These are phyloP conservation scores for Chalciporus chontae DNA, from an alignment of 768 basidiomycete species.

Conservation along the genomic window DNA sequence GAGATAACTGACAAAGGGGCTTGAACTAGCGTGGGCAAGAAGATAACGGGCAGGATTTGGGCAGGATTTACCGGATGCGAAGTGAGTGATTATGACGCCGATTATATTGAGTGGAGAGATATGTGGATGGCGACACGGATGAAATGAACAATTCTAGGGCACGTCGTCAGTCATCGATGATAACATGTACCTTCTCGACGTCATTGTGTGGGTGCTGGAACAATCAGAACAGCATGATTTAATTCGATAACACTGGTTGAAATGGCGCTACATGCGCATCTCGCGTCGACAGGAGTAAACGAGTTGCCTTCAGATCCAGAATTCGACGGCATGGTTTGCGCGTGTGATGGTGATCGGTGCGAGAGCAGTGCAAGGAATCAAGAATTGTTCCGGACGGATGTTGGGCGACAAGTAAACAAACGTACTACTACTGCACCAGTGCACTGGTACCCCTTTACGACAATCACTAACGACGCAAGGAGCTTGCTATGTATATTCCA, in stretches of 20 bases:
- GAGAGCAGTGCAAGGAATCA: background rate
- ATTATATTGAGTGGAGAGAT: slow-evolving; percentile 13
- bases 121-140: slow-evolving; percentile 3
- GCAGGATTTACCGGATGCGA: background rate
- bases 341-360: slow-evolving; percentile 14
- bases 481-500: slow-evolving; percentile 14
- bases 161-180: slow-evolving; percentile 2
- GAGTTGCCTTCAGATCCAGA: slow-evolving; percentile 2
- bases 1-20: slow-evolving; percentile 11
- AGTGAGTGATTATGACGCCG: background rate
- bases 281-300: background rate
- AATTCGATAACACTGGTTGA: slow-evolving; percentile 20
- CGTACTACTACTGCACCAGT: slow-evolving; percentile 9
- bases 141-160: background rate
- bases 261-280: background rate
- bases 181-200: slow-evolving; percentile 15
- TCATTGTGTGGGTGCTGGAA: slow-evolving; percentile 5
- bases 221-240: slow-evolving; percentile 21
- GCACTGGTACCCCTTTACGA: slow-evolving; percentile 3
- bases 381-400: background rate
- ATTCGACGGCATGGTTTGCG: slow-evolving; percentile 16
- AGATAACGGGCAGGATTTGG: slow-evolving; percentile 9
- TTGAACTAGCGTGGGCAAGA: slow-evolving; percentile 6
- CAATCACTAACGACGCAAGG: slow-evolving; percentile 12
- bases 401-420: slow-evolving; percentile 14